These are phyloP conservation scores for Malassezia obtusa DNA, from an alignment of 1,284 basidiomycete genomes.

Conservation along the genomic window DNA sequence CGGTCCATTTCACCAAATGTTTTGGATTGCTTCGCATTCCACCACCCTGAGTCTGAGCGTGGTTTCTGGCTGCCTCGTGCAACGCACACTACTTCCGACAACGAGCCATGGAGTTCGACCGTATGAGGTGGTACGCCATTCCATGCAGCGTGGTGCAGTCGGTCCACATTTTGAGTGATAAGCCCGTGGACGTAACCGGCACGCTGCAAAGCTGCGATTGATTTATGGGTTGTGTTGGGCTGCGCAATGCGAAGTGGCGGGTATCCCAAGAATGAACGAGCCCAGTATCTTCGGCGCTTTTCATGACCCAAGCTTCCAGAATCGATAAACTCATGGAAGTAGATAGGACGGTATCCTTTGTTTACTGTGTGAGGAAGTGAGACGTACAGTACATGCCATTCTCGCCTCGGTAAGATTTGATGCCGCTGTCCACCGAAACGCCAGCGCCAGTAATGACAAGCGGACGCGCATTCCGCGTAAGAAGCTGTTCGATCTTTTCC, in stretches of 20 bases:
- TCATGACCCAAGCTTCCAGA: constrained; percentile 25
- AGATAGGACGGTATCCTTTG: constrained; percentile 45
- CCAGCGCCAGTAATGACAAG: constrained; percentile 42
- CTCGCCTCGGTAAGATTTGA: constrained; percentile 44
- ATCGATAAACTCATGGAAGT: constrained; percentile 42
- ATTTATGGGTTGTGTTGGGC: constrained; percentile 42
- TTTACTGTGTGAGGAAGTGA: constrained; percentile 15
- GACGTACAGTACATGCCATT: constrained; percentile 34
- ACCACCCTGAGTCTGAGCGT: constrained; percentile 16
- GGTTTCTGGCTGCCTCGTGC: background rate
- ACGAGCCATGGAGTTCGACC: constrained; percentile 43
- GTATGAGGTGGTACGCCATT: constrained; percentile 19
- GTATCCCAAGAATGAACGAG: constrained; percentile 44
- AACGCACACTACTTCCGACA: constrained; percentile 9
- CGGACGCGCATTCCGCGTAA: constrained; percentile 21
- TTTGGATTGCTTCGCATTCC: background rate
- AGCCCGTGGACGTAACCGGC: constrained; percentile 31
- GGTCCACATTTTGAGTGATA: constrained; percentile 47
- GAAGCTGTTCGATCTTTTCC: constrained; percentile 23
- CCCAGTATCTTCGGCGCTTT: constrained; percentile 39
- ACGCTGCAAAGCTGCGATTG: constrained; percentile 38
- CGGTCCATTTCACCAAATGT: constrained; percentile 13
- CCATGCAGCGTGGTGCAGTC: constrained; percentile 41
- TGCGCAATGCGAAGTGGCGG: constrained; percentile 34
- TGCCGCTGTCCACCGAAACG: constrained; percentile 43